A percentile compares a stretch with the other conserved stretches of the same genome.
Evolutionary conservation across 169 alveolate genomes (phyloP).

Genomic region (Eimeria maxima): DNA sequence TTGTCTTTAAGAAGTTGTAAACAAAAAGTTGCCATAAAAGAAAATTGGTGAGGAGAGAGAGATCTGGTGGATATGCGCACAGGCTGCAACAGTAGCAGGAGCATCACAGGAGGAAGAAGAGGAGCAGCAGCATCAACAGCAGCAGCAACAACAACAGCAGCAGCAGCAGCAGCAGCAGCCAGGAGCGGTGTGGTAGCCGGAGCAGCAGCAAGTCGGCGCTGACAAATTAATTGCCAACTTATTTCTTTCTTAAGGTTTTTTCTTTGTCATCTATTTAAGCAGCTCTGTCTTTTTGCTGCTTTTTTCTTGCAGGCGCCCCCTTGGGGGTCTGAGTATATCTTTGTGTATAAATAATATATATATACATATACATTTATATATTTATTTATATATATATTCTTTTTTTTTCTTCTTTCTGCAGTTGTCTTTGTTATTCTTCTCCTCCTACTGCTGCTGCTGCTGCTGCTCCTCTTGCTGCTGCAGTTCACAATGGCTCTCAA

Average conservation of each 20-base stretch:
- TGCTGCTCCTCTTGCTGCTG: background rate
- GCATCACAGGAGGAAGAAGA: background rate
- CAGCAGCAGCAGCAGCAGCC: conserved; percentile 58
- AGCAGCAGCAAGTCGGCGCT: conserved; percentile 54
- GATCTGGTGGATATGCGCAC: background rate
- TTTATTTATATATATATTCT: background rate
- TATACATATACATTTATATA: too few relatives aligned
- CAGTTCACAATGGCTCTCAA: conserved; percentile 37
- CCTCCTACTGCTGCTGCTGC: background rate
- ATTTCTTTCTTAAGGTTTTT: background rate
- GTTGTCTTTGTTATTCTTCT: background rate
- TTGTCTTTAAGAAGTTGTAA: background rate
- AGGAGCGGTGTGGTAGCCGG: background rate
- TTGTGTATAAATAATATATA: too few relatives aligned
- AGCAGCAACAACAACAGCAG: conserved; percentile 27
- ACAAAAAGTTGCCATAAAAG: background rate
- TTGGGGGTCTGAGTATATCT: too few relatives aligned
- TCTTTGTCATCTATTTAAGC: background rate
- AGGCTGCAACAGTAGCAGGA: background rate
- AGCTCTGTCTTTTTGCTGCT: too few relatives aligned
- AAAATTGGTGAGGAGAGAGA: background rate
- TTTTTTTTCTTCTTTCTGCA: background rate
- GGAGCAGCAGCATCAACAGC: background rate
- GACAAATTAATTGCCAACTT: background rate
- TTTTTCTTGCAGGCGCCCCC: too few relatives aligned